Base-by-base conservation (phyloP, 306 rosid genomes). In the Cucurbita maxima region DNA sequence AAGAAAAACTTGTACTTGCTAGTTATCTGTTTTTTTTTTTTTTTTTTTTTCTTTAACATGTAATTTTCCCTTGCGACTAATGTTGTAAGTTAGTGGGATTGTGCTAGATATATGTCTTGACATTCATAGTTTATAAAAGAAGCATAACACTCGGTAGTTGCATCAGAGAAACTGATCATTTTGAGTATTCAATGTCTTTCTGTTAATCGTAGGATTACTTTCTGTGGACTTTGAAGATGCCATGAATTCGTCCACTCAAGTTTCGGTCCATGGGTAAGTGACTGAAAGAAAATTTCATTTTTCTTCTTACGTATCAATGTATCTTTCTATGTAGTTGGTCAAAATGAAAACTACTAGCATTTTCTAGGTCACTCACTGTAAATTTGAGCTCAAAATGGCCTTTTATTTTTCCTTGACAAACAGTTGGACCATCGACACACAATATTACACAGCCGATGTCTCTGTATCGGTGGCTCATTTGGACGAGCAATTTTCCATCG, bases 391-490 rank as follows among this genome's bases (percentile, higher is more conserved):
- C 5, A 18, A 44, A 4, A 1, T 76, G n/a, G 13, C 14, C 43
- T 61, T n/a, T 61, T n/a, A 22, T 45, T 75, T 69, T 34, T 57
- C 19, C 38, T 38, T 63, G 52, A 55, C 58, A 41, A 68, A 68
- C 84, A 90, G 98, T 78, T 92, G 96, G 98, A 85, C 84, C 48
- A 90, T 88, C 79, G 55, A 90, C 73, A 90, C 88, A 13, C 90
- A 90, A 79, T 90, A 90, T 72, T 88, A 90, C 76, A 86, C 84
- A 5, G 98, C 96, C 77, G 98, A 87, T 76, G 93, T 90, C 79
- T 84, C 92, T 43, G 81, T 90, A 59, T 83, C 91, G 76, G 76
- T 87, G 83, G 88, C 93, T 77, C 93, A 87, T 83, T 87, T 90
- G 74, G 76, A 68, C 20, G 90, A 90, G 36, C 87, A 76, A 16